Conservation (phyloP, 768 basidiomycete genomes). For the Lactifluus hygrophoroides region DNA sequence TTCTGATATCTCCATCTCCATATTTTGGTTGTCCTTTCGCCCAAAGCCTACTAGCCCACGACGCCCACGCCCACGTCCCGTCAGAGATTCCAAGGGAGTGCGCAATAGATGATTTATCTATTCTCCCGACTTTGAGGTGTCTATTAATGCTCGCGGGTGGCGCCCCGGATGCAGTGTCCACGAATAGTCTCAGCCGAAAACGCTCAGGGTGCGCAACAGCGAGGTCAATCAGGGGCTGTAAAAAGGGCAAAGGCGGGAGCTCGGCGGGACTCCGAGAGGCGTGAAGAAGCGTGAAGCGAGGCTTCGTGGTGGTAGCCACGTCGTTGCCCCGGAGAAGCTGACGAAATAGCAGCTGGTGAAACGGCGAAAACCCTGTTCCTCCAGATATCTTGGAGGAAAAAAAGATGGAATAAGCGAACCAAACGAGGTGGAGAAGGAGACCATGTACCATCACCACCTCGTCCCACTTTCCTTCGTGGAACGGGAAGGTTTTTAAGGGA, state of each 20-base stretch:
- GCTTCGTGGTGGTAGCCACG: constrained; percentile 20
- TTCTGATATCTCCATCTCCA: not conserved
- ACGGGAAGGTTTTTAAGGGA: constrained; percentile 59
- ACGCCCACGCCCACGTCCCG: constrained; percentile 26
- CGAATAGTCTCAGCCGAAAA: constrained; percentile 53
- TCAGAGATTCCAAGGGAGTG: constrained; percentile 30
- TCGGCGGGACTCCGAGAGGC: constrained; percentile 53
- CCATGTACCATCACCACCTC: constrained; percentile 62
- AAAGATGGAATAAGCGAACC: not conserved
- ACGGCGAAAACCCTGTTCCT: constrained; percentile 82
- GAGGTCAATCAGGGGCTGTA: constrained; percentile 43
- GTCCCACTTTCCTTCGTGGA: constrained; percentile 57
- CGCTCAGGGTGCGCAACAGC: constrained; percentile 44
- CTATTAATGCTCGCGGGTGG: constrained; percentile 11
- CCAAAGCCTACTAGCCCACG: constrained; percentile 16
- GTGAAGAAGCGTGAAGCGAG: constrained; percentile 68
- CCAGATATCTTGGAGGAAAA: constrained; percentile 60
- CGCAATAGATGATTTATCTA: constrained; percentile 43
- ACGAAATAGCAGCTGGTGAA: constrained; percentile 64
- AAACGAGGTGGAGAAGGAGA: not conserved
- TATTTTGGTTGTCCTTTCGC: not conserved
- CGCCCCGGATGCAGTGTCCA: constrained; percentile 34
- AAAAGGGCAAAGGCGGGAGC: constrained; percentile 57
- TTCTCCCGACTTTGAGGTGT: constrained; percentile 42
- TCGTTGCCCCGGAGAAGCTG: constrained; percentile 32